Percentiles rank a stretch among this genome's conserved stretches.
These are phyloP conservation scores for Rhododendron simsii DNA, from an alignment of 148 eudicot genomes.

Conservation along the genomic window DNA sequence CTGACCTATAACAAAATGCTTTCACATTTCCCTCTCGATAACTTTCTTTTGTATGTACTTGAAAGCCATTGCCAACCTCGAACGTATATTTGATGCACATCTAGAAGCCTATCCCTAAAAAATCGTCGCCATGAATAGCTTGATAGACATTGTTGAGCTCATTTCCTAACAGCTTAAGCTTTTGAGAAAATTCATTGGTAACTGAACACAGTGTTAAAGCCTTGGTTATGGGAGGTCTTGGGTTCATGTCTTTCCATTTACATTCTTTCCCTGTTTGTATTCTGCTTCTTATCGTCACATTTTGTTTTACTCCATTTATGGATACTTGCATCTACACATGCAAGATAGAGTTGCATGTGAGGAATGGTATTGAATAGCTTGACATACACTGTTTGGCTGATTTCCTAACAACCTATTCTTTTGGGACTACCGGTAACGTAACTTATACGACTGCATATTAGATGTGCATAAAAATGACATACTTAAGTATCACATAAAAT, in stretches of 20 bases:
- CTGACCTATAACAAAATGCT: not conserved
- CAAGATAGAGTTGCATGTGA: not conserved
- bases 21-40: not conserved
- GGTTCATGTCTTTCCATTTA: not conserved
- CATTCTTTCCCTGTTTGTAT: not conserved
- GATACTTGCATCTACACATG: not conserved
- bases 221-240: not conserved
- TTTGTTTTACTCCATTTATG: not conserved
- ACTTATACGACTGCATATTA: not conserved
- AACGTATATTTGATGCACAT: not conserved
- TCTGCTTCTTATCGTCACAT: not conserved
- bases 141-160: not conserved
- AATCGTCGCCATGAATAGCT: not conserved
- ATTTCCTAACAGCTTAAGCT: not conserved
- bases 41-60: not conserved
- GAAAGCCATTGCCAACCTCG: not conserved
- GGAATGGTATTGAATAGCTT: not conserved
- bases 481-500: not conserved
- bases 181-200: not conserved
- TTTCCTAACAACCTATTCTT: not conserved
- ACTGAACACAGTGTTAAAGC: too few relatives aligned
- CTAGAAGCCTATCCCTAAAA: not conserved
- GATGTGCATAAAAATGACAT: not conserved
- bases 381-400: not conserved
- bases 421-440: not conserved